Base-by-base conservation (phyloP, 2,329 filamentous ascomycete species). In the Aspergillus viridinutans region DNA sequence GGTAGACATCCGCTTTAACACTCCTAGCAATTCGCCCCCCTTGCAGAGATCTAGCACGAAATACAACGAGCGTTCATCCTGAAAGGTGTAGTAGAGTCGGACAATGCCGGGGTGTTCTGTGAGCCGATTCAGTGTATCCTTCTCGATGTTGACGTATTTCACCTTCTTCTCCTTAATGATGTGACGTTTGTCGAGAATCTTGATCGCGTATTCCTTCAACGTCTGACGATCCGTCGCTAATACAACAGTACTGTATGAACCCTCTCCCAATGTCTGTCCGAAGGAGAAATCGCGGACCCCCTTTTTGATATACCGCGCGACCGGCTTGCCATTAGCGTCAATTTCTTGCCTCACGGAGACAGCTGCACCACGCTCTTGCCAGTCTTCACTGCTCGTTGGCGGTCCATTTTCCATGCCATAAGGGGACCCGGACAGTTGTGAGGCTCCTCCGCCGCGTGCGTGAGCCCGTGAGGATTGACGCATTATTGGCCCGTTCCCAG, bases 91-190 rank as follows among this genome's bases (percentile, higher is more conserved):
- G 76, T 97, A 99, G 47, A 99, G 82, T 61, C 94, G 89, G 56
- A 99, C 92, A 58, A 99, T 93, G 21, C 94, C 94, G 6, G 94
- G 94, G 69, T 99, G 94, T 62, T 99, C 93, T 3, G 93, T 97
- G 57, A 99, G 80, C 61, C 94, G 87, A 71, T 99, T 99, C 55
- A 99, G 81, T 0, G 94, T 97, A 76, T 99, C 93, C 78, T 97
- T 97, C 76, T 99, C 94, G 67, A 99, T 99, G 76, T 97, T 99
- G 75, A 99, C 94, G 70, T 99, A 99, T 81, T 99, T 99, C 69
- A 99, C 96, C 82, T 99, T 99, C 76, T 96, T 97, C 78, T 99
- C 94, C 76, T 97, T 99, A 81, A 99, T 99, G 70, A 99, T 99
- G 74, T 99, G 94, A 68, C 92, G 86, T 78, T 99, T 99, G 76